Percentiles rank a stretch among this genome's conserved stretches.
Evolutionary conservation across 2,329 filamentous ascomycete genomes (phyloP).

Genomic region (Emericellopsis atlantica): DNA sequence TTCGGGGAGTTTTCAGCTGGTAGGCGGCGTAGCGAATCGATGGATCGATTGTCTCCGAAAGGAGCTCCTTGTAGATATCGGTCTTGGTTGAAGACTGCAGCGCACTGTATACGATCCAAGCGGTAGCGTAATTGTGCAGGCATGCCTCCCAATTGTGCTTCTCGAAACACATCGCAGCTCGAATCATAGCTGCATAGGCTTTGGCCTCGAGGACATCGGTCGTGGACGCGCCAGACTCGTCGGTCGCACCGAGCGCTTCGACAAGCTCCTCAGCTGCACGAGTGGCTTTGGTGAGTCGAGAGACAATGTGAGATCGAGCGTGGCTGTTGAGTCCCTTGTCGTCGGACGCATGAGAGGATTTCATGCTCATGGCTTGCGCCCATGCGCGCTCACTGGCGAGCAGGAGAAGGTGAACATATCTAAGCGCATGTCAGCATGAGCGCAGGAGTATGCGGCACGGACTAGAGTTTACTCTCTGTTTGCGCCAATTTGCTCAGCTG

Average conservation of each 20-base stretch:
- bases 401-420: conserved; percentile 67
- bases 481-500: conserved; percentile 59
- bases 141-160: conserved; percentile 77
- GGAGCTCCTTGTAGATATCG: conserved; percentile 74
- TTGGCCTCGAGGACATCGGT: conserved; percentile 72
- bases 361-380: conserved; percentile 94
- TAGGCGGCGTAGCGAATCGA: conserved; percentile 93
- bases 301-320: conserved; percentile 78
- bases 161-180: conserved; percentile 72
- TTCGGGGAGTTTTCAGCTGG: conserved; percentile 77
- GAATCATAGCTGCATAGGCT: conserved; percentile 68
- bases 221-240: conserved; percentile 50
- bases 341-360: conserved; percentile 67
- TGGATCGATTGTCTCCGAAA: conserved; percentile 79
- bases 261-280: conserved; percentile 57
- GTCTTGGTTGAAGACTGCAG: conserved; percentile 47
- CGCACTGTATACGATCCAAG: conserved; percentile 72
- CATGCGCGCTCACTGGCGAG: conserved; percentile 83
- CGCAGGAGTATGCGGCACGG: not conserved
- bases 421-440: conserved; percentile 18
- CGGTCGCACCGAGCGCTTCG: conserved; percentile 48
- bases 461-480: conserved; percentile 56
- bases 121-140: conserved; percentile 60
- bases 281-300: conserved; percentile 70
- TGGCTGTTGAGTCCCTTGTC: conserved; percentile 68